Conservation (phyloP, 2,329 filamentous ascomycete species). For the Alternaria dauci region DNA sequence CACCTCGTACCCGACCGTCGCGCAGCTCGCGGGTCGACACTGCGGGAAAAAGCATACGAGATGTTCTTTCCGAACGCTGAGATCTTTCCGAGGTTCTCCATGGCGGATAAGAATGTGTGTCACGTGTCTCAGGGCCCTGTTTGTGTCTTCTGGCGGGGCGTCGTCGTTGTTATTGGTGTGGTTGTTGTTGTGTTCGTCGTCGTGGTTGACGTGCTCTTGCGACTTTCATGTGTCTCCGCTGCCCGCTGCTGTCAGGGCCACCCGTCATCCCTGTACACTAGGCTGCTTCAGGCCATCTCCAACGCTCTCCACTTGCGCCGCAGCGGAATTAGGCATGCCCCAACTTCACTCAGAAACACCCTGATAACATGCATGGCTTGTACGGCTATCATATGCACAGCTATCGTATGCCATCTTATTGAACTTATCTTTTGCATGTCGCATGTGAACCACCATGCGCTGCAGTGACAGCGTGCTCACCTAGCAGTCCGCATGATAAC, state of each 20-base stretch:
- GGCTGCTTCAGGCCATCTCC: constrained; percentile 6
- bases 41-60: constrained; percentile 59
- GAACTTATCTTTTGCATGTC: neutral
- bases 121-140: constrained; percentile 7
- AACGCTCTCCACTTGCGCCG: neutral
- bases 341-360: neutral
- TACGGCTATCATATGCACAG: neutral
- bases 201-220: constrained; percentile 22
- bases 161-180: constrained; percentile 23
- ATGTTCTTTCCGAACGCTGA: constrained; percentile 75
- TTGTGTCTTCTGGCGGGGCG: constrained; percentile 10
- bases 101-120: constrained; percentile 45
- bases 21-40: neutral
- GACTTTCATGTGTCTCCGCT: constrained; percentile 38
- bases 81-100: constrained; percentile 80
- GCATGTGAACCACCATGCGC: neutral
- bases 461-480: neutral
- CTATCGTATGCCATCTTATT: neutral
- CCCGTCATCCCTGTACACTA: constrained; percentile 31
- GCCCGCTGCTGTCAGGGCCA: constrained; percentile 15
- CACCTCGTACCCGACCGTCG: neutral
- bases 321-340: neutral
- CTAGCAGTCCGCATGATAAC: neutral
- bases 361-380: neutral
- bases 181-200: constrained; percentile 9